Base-by-base conservation (phyloP, 768 basidiomycete species). In the Macrocybe gigantea region DNA sequence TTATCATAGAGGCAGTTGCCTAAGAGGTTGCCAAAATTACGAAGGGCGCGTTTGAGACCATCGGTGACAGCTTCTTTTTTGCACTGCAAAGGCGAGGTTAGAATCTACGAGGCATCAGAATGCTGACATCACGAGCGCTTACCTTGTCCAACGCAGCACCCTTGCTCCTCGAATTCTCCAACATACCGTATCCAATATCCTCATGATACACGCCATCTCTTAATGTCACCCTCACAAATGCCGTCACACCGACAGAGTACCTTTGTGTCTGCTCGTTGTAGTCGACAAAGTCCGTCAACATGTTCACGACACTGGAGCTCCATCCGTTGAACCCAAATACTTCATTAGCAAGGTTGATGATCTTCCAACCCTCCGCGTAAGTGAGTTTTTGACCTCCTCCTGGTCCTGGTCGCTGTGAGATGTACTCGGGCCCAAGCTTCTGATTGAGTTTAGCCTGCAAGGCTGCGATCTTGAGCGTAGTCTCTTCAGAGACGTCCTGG, bases 1-100 rank as follows among this genome's bases (percentile, higher is more conserved):
- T 95, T 96, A 69, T 98, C 96, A 58, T 98, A 98, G n/a, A 98
- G 67, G 65, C 96, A 99, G 58, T 96, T 95, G 1, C 96, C 96
- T 11, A 98, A 73, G 2, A 98, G 70, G 61, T 94, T 96, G 36
- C 96, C 96, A 60, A 98, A 99, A 53, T 83, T 91, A 22, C 92
- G 76, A 7, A 99, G 74, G 1, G 93, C 82, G 32, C 95, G 83
- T 65, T 99, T 99, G 46, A 95, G 69, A 0, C 78, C 95, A 56
- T 99, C 96, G 0, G 96, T 99, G 0, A 97, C 85, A 1, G 96
- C 94, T 62, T 98, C 96, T 57, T 99, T 99, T 75, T 97, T 97
- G 61, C 90, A 93, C 96, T 99, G 56, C 33, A 34, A 6, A 41
- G 31, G 32, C 7, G 35, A 39, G 42, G 12, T 8, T 14, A 29